These are phyloP conservation scores for Tylopilus sp. DNA, from an alignment of 1,284 basidiomycete species.

Conservation along the genomic window DNA sequence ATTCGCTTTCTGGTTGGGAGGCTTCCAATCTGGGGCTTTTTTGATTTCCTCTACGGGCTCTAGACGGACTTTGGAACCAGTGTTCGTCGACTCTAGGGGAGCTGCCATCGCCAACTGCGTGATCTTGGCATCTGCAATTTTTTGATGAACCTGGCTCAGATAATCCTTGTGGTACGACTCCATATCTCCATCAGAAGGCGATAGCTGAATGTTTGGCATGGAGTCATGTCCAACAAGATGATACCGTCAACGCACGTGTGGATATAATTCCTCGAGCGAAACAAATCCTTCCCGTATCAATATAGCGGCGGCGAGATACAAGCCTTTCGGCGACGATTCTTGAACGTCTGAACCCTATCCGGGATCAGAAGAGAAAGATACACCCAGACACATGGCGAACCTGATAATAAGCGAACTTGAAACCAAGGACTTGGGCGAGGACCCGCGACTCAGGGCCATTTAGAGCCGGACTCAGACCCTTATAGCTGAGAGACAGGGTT, in stretches of 20 bases:
- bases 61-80: constrained; percentile 37
- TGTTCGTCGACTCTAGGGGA: constrained; percentile 62
- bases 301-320: constrained; percentile 82
- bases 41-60: constrained; percentile 41
- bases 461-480: constrained; percentile 17
- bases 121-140: constrained; percentile 61
- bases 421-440: constrained; percentile 88
- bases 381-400: constrained; percentile 38
- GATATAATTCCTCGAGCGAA: constrained; percentile 77
- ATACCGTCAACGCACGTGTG: constrained; percentile 60
- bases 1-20: constrained; percentile 77
- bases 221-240: constrained; percentile 2
- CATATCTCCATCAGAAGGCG: constrained; percentile 75
- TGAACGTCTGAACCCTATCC: constrained; percentile 50
- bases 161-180: constrained; percentile 64
- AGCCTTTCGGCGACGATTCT: constrained; percentile 62
- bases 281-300: constrained; percentile 87
- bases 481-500: constrained; percentile 8
- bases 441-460: constrained; percentile 48
- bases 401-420: constrained; percentile 91
- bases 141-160: constrained; percentile 57
- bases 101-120: constrained; percentile 89
- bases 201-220: constrained; percentile 46
- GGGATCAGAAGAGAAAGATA: constrained; percentile 15
- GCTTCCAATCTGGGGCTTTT: constrained; percentile 44